Conservation (phyloP, 768 basidiomycete genomes). For the Termitomyces titanicus region DNA sequence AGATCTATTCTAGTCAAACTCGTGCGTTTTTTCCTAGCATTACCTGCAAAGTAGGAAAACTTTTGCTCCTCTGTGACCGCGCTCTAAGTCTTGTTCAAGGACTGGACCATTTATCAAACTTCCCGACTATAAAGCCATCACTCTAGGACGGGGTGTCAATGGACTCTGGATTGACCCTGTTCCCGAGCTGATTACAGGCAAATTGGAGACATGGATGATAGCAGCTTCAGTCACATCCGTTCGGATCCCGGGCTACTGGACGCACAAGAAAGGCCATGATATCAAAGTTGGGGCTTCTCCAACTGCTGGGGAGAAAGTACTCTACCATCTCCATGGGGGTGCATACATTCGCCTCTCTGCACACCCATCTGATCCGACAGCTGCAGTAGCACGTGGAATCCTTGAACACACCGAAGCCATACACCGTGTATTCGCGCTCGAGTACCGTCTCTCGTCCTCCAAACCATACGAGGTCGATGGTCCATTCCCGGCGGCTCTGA, state of each 20-base stretch:
- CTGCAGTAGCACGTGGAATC: constrained; percentile 42
- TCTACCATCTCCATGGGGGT: constrained; percentile 63
- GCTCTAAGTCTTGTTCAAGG: constrained; percentile 18
- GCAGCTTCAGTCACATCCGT: constrained; percentile 36
- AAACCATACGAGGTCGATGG: too few relatives aligned
- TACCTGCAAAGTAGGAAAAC: constrained; percentile 22
- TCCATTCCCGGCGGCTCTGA: too few relatives aligned
- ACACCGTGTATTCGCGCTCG: constrained; percentile 54
- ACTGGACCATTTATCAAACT: constrained; percentile 26
- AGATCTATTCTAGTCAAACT: constrained; percentile 35
- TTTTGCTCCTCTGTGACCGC: neutral
- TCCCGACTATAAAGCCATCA: constrained; percentile 39
- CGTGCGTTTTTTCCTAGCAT: constrained; percentile 24
- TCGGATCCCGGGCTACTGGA: constrained; percentile 56
- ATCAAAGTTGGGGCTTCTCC: constrained; percentile 34
- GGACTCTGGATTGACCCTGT: constrained; percentile 47
- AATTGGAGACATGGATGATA: constrained; percentile 38
- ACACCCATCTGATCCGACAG: constrained; percentile 45
- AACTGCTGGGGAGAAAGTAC: constrained; percentile 48
- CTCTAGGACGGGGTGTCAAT: constrained; percentile 33
- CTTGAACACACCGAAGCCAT: constrained; percentile 41
- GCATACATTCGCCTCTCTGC: constrained; percentile 52
- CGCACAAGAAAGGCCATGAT: constrained; percentile 35
- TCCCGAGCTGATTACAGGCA: constrained; percentile 39
- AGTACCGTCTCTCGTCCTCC: constrained; percentile 63